Percentiles rank a stretch among this genome's conserved stretches.
Evolutionary conservation across 257 asterid species (phyloP).

Genomic region (Voacanga thouarsii): DNA sequence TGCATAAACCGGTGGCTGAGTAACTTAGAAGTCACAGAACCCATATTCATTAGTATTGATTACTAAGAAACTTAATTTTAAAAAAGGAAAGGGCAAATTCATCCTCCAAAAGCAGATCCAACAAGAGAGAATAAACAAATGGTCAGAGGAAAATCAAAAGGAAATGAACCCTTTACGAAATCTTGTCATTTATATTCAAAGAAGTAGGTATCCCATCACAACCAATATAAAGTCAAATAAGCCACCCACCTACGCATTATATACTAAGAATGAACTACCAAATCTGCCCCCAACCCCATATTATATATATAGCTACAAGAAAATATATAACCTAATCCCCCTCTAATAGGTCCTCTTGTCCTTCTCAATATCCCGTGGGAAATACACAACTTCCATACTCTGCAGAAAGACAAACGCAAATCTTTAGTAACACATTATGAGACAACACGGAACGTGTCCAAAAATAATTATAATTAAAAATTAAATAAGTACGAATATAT

Average conservation of each 20-base stretch:
- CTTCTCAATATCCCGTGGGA: slow-evolving; percentile 22
- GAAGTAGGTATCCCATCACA: not conserved
- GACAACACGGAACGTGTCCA: no score
- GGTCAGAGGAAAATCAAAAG: no score
- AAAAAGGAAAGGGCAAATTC: no score
- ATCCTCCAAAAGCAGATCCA: no score
- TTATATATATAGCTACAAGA: no score
- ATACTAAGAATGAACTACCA: no score
- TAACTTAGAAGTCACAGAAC: not conserved
- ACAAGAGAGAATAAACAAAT: not conserved
- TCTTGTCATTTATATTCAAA: no score
- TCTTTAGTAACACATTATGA: not conserved
- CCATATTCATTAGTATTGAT: not conserved
- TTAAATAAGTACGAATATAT: no score
- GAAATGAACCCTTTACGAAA: no score
- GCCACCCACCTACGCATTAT: not conserved
- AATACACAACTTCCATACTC: slow-evolving; percentile 19
- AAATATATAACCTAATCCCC: no score
- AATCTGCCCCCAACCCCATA: no score
- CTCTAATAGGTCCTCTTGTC: not conserved
- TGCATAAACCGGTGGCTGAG: not conserved
- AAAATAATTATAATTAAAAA: not conserved
- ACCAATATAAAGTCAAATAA: not conserved
- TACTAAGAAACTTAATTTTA: no score
- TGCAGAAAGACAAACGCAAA: not conserved